These are phyloP conservation scores for Plasmodium cynomolgi DNA, from an alignment of 169 alveolate species.

Conservation along the genomic window DNA sequence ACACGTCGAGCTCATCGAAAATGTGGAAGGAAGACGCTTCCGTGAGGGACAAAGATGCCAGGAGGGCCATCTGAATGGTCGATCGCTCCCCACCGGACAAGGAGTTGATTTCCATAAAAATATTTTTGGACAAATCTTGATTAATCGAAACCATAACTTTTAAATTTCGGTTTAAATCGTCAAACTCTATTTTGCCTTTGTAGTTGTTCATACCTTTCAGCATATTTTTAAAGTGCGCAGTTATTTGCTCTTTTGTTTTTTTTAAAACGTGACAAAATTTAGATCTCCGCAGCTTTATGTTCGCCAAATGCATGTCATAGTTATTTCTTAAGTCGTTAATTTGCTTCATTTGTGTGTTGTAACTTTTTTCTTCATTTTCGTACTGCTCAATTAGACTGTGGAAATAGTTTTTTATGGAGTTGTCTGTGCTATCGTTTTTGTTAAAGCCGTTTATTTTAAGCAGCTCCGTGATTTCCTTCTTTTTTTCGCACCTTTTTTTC, in stretches of 20 bases:
- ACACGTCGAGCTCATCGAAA: conserved; percentile 81
- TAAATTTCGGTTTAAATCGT: conserved; percentile 33
- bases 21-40: conserved; percentile 79
- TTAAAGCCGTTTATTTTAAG: conserved; percentile 34
- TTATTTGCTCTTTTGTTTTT: conserved; percentile 56
- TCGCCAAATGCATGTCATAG: conserved; percentile 66
- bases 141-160: conserved; percentile 65
- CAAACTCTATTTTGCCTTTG: conserved; percentile 59
- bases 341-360: conserved; percentile 35
- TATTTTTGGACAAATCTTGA: conserved; percentile 43
- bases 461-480: conserved; percentile 40
- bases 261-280: conserved; percentile 17
- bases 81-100: conserved; percentile 82
- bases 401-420: conserved; percentile 34
- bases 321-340: conserved; percentile 51
- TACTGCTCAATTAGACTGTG: conserved; percentile 50
- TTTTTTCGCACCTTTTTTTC: conserved; percentile 70
- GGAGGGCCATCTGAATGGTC: conserved; percentile 79
- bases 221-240: conserved; percentile 40
- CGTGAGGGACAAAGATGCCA: conserved; percentile 79
- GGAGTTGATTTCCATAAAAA: conserved; percentile 75
- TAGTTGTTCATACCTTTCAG: conserved; percentile 64
- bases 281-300: conserved; percentile 31
- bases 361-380: conserved; percentile 48
- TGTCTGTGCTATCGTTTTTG: conserved; percentile 41